phyloP scores from a whole-genome alignment of 1,284 basidiomycete genomes.

The Boletus mariae region DNA sequence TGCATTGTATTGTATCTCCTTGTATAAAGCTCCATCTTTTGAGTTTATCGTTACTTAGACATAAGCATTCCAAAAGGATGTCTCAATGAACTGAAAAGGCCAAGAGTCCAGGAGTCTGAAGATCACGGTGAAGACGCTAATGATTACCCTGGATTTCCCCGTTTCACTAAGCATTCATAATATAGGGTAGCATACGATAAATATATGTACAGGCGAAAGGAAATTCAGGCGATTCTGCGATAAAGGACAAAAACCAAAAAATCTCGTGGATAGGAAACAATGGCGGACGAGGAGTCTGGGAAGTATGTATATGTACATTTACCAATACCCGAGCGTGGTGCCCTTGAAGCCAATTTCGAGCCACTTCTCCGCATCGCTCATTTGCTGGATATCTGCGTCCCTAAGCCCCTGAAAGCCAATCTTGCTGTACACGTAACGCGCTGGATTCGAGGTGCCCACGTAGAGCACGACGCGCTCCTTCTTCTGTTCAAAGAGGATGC shows the following conservation, averaged over 20 bases:
- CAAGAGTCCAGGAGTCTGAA: no score
- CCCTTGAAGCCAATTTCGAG: slow-evolving; percentile 18
- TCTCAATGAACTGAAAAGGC: not conserved
- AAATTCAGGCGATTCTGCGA: no score
- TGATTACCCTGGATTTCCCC: no score
- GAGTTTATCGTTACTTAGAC: not conserved
- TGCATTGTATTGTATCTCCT: not conserved
- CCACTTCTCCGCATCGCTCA: slow-evolving; percentile 19
- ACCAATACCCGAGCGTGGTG: slow-evolving; percentile 20
- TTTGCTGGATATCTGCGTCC: no score
- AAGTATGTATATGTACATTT: not conserved
- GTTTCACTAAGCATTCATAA: no score
- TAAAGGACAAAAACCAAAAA: no score
- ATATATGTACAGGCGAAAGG: not conserved
- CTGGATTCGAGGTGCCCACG: slow-evolving; percentile 36
- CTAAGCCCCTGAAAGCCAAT: slow-evolving; percentile 20
- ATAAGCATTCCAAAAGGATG: not conserved
- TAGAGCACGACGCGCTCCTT: slow-evolving; percentile 47
- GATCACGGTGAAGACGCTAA: no score
- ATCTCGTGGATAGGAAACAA: not conserved
- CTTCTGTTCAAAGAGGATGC: not conserved
- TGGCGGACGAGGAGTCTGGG: not conserved
- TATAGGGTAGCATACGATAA: not conserved
- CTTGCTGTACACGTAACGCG: slow-evolving; percentile 20
- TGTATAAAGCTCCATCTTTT: not conserved